Percentiles rank a stretch among this genome's conserved stretches.
phyloP scores from a whole-genome alignment of 2,329 filamentous ascomycete genomes.

The Arthroderma sp. region DNA sequence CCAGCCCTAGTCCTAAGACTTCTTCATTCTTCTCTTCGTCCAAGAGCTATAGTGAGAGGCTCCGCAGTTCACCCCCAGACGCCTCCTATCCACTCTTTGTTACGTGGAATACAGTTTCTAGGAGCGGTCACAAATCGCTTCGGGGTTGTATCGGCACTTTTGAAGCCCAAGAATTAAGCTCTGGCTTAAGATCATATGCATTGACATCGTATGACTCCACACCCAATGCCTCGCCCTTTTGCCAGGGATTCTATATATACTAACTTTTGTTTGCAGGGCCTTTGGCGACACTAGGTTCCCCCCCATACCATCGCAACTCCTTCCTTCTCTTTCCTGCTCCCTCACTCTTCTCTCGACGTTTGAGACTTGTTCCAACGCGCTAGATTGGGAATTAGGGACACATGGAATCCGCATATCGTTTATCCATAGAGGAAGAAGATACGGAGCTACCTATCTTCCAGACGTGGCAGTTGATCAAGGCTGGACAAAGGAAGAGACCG shows the following conservation, averaged over 20 bases:
- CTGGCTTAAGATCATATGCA: slow-evolving; percentile 67
- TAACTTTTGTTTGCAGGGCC: slow-evolving; percentile 27
- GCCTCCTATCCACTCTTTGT: slow-evolving; percentile 65
- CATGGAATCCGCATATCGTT: slow-evolving; percentile 87
- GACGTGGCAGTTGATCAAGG: slow-evolving; percentile 86
- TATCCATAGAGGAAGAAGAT: slow-evolving; percentile 56
- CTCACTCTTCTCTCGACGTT: slow-evolving; percentile 81
- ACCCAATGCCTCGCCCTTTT: neutral
- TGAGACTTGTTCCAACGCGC: slow-evolving; percentile 56
- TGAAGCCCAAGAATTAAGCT: slow-evolving; percentile 58
- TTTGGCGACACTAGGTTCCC: slow-evolving; percentile 53
- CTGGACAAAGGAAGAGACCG: slow-evolving; percentile 85
- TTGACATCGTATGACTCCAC: slow-evolving; percentile 53
- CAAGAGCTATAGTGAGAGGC: slow-evolving; percentile 6
- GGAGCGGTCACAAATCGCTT: slow-evolving; percentile 52
- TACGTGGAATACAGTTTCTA: slow-evolving; percentile 73
- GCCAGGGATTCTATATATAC: slow-evolving; percentile 6
- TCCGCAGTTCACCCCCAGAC: slow-evolving; percentile 5
- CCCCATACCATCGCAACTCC: slow-evolving; percentile 43
- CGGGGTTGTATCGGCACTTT: slow-evolving; percentile 97
- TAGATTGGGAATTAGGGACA: slow-evolving; percentile 76
- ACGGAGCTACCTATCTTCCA: slow-evolving; percentile 81
- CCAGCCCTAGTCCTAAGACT: slow-evolving; percentile 29
- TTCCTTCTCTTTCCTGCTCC: slow-evolving; percentile 40
- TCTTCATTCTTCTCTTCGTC: slow-evolving; percentile 22